Base-by-base conservation (phyloP, 2,329 filamentous ascomycete species). In the Fusarium solani-melongenae region DNA sequence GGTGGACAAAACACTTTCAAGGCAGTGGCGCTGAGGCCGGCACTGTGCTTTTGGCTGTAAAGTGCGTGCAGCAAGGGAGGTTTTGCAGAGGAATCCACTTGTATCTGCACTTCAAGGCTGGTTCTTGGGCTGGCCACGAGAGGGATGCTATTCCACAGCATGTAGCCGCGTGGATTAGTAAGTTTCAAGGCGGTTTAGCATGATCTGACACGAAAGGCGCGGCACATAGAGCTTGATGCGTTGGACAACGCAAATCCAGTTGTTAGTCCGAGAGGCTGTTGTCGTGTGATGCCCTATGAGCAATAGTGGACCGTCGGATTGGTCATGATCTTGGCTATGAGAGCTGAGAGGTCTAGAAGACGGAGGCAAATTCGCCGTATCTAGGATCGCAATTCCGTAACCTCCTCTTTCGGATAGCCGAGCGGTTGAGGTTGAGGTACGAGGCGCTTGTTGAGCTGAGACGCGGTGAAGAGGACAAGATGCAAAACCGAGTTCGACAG, bases 11-110 rank as follows among this genome's bases (percentile, higher is more conserved):
- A 29, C 29, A 41, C 57, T 66, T 63, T 63, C 33, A 46, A 44
- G 64, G 53, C 61, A 56, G 70, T 70, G 63, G 67, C 51, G 66
- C 29, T 64, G 71, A 74, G 72, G 66, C 66, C 63, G 64, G 62
- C 65, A 58, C 61, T 15, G 60, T 59, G 44, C 70, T 46, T 39
- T 59, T 66, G 59, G 33, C 34, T 67, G 66, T 70, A 70, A 67
- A 76, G 73, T 77, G 73, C 70, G 66, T 77, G 75, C 75, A 77
- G 73, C 53, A 62, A 65, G 59, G 57, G 60, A 72, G 62, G 46
- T 62, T 66, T 69, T 70, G 70, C 67, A 69, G 67, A 74, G 49
- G 33, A 72, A 63, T 66, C 68, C 72, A 75, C 72, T 68, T 70
- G 59, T 61, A 66, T 62, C 62, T 72, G 67, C 67, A 72, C 64